Evolutionary conservation across 2,329 filamentous ascomycete genomes (phyloP), one percentile per base, ranked within the genome.

Genomic region (Delphinella strobiligena): DNA sequence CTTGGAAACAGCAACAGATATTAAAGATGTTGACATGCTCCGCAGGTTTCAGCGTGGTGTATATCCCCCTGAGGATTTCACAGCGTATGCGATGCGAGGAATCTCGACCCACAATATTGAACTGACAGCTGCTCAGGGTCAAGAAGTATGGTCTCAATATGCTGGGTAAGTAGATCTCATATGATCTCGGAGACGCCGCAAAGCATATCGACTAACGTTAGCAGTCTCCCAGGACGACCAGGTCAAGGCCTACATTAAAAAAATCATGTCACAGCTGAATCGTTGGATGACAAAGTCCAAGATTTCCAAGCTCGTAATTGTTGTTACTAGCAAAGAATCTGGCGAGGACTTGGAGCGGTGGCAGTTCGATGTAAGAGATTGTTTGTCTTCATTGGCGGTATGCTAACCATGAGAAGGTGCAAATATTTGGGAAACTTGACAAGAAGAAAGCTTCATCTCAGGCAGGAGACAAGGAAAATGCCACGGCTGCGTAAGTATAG

Each of bases 121-220:
- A 32, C 30, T 32, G 30, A 32, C 5, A 32, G 5, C 4, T 10
- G 33, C 24, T 65, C 31, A 73, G 75, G 10, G 88, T 98, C 55
- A 98, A 98, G 68, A 98, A 98, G 67, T 98, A 98, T 80, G 91
- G 91, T 53, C 75, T 98, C 54, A 96, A 94, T 55, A 94, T 95
- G 87, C 82, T 94, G 53, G 75, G 78, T 82, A 61, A 47, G 66
- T 55, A 31, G 33, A 8, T n/a, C 12, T 11, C 53, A 49, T 22
- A 32, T 19, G 5, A 35, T 17, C 1, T 5, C n/a, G 8, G 17
- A n/a, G 7, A 34, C 16, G 16, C 12, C 10, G 12, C 12, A 11
- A 3, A 14, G 2, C 7, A 35, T 18, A 12, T 3, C 11, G 3
- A 19, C 51, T 55, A 39, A 56, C 41, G 29, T 34, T 2, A 40